Evolutionary conservation across 805 yeast species (phyloP).

Genomic region (Metschnikowia picachoensis): DNA sequence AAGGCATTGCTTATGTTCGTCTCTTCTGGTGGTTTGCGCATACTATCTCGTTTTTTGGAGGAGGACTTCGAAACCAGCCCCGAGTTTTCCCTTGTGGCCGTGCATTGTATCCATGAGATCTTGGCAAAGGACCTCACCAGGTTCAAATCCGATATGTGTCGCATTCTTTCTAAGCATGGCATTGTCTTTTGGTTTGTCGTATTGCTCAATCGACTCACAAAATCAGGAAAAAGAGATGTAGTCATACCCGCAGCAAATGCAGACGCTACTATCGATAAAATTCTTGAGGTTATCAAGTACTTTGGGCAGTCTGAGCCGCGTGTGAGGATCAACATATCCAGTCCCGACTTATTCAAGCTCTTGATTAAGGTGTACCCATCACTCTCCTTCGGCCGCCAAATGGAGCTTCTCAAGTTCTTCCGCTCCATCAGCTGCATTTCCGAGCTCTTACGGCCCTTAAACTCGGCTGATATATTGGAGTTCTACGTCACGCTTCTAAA

Average conservation of each 20-base stretch:
- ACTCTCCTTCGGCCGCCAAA: slow-evolving; percentile 30
- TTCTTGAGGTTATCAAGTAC: slow-evolving; percentile 35
- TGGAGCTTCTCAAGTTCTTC: slow-evolving; percentile 42
- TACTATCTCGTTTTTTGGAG: slow-evolving; percentile 43
- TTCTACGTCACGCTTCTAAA: slow-evolving; percentile 35
- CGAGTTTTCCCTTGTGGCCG: slow-evolving; percentile 34
- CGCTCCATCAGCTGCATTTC: slow-evolving; percentile 39
- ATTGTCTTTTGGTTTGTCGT: slow-evolving; percentile 42
- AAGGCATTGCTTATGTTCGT: slow-evolving; percentile 38
- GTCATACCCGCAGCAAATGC: slow-evolving; percentile 2
- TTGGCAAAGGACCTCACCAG: slow-evolving; percentile 34
- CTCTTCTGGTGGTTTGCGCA: slow-evolving; percentile 44
- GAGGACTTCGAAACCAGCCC: slow-evolving; percentile 42
- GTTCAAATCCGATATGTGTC: slow-evolving; percentile 40
- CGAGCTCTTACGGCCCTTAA: slow-evolving; percentile 28
- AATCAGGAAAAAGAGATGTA: slow-evolving; percentile 4
- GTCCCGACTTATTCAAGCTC: slow-evolving; percentile 37
- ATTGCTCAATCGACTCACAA: slow-evolving; percentile 31
- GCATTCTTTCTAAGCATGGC: slow-evolving; percentile 41
- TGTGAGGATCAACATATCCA: slow-evolving; percentile 38
- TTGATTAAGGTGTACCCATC: slow-evolving; percentile 38
- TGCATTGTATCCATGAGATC: slow-evolving; percentile 34
- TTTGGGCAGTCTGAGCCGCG: slow-evolving; percentile 47
- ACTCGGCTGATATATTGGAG: slow-evolving; percentile 41
- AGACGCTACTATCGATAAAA: slow-evolving; percentile 24